These are phyloP conservation scores for Rhodotorula sphaerocarpa DNA, from an alignment of 768 basidiomycete genomes.

Conservation along the genomic window DNA sequence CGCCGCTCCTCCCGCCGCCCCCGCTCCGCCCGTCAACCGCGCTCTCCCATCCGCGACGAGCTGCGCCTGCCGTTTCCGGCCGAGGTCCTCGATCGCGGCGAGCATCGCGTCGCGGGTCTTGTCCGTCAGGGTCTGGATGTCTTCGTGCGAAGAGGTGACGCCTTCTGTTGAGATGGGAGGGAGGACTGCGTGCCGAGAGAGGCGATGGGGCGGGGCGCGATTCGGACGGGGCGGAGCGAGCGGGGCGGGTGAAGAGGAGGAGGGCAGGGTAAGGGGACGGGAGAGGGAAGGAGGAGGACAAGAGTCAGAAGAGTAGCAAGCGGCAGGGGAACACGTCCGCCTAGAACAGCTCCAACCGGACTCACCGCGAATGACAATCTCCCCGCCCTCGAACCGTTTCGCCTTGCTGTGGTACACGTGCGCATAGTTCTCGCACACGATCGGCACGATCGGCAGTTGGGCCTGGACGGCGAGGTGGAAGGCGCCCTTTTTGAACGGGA, in stretches of 20 bases:
- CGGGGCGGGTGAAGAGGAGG: too few species aligned
- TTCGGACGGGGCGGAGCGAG: too few species aligned
- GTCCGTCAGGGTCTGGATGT: conserved; percentile 60
- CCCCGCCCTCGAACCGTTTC: conserved; percentile 58
- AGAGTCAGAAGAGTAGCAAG: too few species aligned
- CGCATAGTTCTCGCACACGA: conserved; percentile 92
- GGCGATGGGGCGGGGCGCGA: neutral
- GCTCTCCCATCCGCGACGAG: neutral
- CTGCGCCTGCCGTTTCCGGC: conserved; percentile 1
- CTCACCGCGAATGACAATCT: conserved; percentile 72
- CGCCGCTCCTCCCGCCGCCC: neutral
- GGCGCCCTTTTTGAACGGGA: conserved; percentile 94
- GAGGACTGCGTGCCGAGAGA: conserved; percentile 55
- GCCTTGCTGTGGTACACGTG: conserved; percentile 52
- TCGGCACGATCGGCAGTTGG: conserved; percentile 79
- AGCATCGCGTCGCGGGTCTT: conserved; percentile 75
- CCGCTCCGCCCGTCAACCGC: neutral
- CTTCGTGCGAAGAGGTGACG: conserved; percentile 52
- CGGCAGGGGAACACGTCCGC: too few species aligned
- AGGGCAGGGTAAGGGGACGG: neutral
- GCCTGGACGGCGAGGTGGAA: conserved; percentile 92
- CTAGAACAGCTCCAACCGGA: neutral
- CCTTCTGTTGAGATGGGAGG: conserved; percentile 73
- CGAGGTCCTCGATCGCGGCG: conserved; percentile 61
- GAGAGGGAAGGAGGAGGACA: too few species aligned